A percentile compares a stretch with the other conserved stretches of the same genome.
Conservation (phyloP, 2,329 filamentous ascomycete genomes). For the Pseudogymnoascus sp. region DNA sequence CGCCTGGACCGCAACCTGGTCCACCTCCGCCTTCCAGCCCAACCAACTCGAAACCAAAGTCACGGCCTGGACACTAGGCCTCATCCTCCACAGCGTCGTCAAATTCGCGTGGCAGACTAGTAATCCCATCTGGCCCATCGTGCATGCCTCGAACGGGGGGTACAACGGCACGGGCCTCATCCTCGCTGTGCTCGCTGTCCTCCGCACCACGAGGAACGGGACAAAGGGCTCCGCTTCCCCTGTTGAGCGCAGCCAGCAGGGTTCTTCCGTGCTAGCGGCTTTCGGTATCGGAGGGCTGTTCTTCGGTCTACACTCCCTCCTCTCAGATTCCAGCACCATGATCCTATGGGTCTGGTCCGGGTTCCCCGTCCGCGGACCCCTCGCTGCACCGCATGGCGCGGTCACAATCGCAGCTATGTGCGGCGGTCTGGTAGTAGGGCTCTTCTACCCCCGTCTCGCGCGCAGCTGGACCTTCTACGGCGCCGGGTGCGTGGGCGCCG, state of each 20-base stretch:
- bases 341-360: slow-evolving; percentile 98
- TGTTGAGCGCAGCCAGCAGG: slow-evolving; percentile 48
- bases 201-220: slow-evolving; percentile 66
- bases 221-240: slow-evolving; percentile 33
- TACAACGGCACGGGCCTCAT: slow-evolving; percentile 79
- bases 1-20: slow-evolving; percentile 76
- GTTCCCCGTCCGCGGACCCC: slow-evolving; percentile 80
- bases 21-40: slow-evolving; percentile 66
- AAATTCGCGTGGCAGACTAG: slow-evolving; percentile 94
- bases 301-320: slow-evolving; percentile 82
- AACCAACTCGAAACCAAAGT: slow-evolving; percentile 73
- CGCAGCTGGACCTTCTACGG: slow-evolving; percentile 74
- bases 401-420: slow-evolving; percentile 85
- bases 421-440: slow-evolving; percentile 64
- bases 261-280: slow-evolving; percentile 63
- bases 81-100: slow-evolving; percentile 76
- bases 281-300: slow-evolving; percentile 75
- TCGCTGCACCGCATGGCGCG: slow-evolving; percentile 82
- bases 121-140: slow-evolving; percentile 93
- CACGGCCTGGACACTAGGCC: slow-evolving; percentile 69
- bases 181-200: slow-evolving; percentile 65
- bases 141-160: slow-evolving; percentile 83
- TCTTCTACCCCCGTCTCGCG: slow-evolving; percentile 61
- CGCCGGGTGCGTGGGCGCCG: slow-evolving; percentile 69
- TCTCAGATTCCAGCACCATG: slow-evolving; percentile 98